Evolutionary conservation across 2,329 filamentous ascomycete genomes (phyloP), one percentile per base, ranked within the genome.

Genomic region (Cadophora luteo-olivacea): DNA sequence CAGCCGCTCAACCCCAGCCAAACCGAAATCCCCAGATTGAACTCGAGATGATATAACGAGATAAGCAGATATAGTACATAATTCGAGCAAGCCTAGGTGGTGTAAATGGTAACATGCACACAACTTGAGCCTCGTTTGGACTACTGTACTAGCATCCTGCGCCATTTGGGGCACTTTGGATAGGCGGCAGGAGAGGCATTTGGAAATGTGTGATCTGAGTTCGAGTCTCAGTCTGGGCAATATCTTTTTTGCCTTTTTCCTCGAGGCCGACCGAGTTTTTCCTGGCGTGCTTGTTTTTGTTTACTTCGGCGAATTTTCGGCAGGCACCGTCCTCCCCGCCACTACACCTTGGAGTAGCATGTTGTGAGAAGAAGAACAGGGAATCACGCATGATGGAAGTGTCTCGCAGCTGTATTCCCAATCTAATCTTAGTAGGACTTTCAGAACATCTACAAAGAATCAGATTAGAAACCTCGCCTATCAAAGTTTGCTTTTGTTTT

Each of bases 171-270:
- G 60, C 19, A 57, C 29, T 51, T 55, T 65, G 52, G 41, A 38
- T 65, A 49, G 36, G 36, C 16, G 22, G n/a, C n/a, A 60, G 38
- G 64, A 65, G 52, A 52, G 41, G 41, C n/a, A 49, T 36, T 64
- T 58, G 38, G 54, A 65, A 38, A 16, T 60, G 24, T 62, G 25
- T 51, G 25, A n/a, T 32, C 29, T 62, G 60, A 33, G 60, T 62
- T 62, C 60, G 25, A 62, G 1, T 33, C 60, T 33, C 29, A 49
- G 41, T 49, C 41, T 32, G 38, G 38, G 36, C 29, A 22, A 29
- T 51, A 12, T 33, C n/a, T 32, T 49, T 62, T 48, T 62, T 33
- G 3, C 32, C 32, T 54, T 14, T 54, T 55, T 8, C 33, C 7
- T 29, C 29, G 29, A 29, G 5, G 29, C 29, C 29, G 29, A 29